A percentile compares a stretch with the other conserved stretches of the same genome.
phyloP scores from a whole-genome alignment of 257 asterid genomes.

The Solanum neorickii region DNA sequence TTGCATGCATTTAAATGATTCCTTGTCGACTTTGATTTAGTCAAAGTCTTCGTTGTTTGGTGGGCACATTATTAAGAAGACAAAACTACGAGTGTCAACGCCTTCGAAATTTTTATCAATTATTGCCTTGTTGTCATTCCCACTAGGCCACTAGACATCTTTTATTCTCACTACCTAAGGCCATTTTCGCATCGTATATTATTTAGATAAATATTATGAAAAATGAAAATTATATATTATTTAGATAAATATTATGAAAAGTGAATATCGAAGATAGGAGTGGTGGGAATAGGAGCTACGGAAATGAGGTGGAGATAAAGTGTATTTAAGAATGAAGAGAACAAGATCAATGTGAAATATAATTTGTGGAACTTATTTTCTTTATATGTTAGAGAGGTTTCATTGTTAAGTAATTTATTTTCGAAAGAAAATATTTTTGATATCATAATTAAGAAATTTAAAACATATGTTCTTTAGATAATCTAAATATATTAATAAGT shows the following conservation, averaged over 20 bases:
- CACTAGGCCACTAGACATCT: not conserved
- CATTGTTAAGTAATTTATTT: not conserved
- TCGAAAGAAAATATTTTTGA: not conserved
- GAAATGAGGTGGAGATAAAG: not conserved
- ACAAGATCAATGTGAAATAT: not conserved
- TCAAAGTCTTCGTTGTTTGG: not conserved
- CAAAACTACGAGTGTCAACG: not conserved
- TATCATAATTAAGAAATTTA: not conserved
- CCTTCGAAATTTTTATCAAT: not conserved
- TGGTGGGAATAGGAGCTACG: not conserved
- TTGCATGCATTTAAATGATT: not conserved
- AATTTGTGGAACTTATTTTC: not conserved
- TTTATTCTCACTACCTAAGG: not conserved
- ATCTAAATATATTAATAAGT: not conserved
- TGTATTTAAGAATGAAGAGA: not conserved
- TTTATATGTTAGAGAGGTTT: not conserved
- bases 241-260: not conserved
- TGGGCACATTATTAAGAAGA: not conserved
- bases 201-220: too few relatives aligned
- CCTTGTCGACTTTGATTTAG: not conserved
- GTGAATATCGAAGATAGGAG: not conserved
- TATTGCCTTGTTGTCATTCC: not conserved
- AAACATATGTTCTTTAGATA: not conserved
- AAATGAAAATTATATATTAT: too few relatives aligned
- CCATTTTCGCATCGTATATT: not conserved